phyloP scores from a whole-genome alignment of 306 rosid species.

The Leucaena leucocephala region DNA sequence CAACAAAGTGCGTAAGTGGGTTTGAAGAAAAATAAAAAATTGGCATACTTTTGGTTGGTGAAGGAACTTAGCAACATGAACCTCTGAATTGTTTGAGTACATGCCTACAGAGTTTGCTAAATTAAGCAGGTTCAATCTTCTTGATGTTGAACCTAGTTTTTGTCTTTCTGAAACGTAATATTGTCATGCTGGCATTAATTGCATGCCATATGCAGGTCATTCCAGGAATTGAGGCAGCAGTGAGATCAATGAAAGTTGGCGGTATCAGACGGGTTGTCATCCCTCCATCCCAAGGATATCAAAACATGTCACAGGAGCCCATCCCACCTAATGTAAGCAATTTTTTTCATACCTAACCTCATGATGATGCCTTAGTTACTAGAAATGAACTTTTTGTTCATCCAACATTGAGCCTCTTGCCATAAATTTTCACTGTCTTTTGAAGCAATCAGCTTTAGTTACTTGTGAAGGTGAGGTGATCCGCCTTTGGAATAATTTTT shows the following conservation, averaged over 20 bases:
- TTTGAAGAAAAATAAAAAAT: neutral
- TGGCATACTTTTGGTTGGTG: neutral
- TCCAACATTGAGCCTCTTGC: no score
- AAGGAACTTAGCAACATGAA: neutral
- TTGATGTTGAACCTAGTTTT: neutral
- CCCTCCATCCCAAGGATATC: conserved; percentile 94
- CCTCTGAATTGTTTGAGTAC: neutral
- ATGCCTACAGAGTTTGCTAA: neutral
- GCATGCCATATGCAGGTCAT: conserved; percentile 66
- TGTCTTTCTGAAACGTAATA: conserved; percentile 22
- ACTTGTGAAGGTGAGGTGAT: neutral
- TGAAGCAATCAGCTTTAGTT: neutral
- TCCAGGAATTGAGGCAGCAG: conserved; percentile 77
- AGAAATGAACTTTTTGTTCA: no score
- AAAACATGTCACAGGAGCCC: conserved; percentile 86
- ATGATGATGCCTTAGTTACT: conserved; percentile 12
- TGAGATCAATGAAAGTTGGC: conserved; percentile 86
- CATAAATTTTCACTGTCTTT: no score
- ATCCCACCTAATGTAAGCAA: conserved; percentile 81
- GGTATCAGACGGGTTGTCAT: conserved; percentile 77
- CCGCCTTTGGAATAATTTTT: neutral
- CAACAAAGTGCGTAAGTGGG: neutral
- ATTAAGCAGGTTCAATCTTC: neutral
- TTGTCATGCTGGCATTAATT: conserved; percentile 11
- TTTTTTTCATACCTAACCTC: conserved; percentile 20